Evolutionary conservation across 1,139 yeast species (phyloP), one percentile per base, ranked within the genome.

Genomic region (Taphrina pruni): DNA sequence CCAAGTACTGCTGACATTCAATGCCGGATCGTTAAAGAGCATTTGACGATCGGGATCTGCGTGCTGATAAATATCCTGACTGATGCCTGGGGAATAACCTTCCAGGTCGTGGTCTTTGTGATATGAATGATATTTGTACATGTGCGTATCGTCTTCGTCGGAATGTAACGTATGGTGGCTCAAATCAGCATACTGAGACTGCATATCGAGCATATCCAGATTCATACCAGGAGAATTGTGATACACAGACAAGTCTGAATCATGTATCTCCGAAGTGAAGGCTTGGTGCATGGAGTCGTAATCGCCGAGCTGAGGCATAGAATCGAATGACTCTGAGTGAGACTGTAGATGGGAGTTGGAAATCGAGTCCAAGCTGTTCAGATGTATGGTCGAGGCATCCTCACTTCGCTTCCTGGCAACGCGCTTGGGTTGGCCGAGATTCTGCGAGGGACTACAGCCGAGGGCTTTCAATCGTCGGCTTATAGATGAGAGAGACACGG

Each of bases 381-480:
- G 17, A 32, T 58, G 62, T 6, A 58, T 21, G 26, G 7, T 17
- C 8, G 14, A 14, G 8, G 62, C 11, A n/a, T 58, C 62, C 32
- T 58, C 62, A 41, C 54, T 58, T 6, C 54, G 43, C 35, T 58
- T 58, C 54, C 62, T 43, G 3, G 62, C 54, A 6, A 39, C 5
- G 9, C 62, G 62, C 26, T 58, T 58, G 6, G 62, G 54, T 20
- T 45, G 62, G 11, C 51, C 54, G 11, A 21, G 21, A 36, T 26
- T 45, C 26, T 58, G 62, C 2, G 62, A 58, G 6, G 62, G 62
- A 9, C 62, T 58, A n/a, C 62, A 45, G 6, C 62, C 62, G 17
- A 58, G 62, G 1, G 62, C 62, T 32, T 58, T 58, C n/a, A 58
- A 43, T 9, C 62, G n/a, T 12, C 62, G 17, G 35, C 62, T 58